phyloP scores from a whole-genome alignment of 2,329 filamentous ascomycete species.

The Cyphellophora europaea region DNA sequence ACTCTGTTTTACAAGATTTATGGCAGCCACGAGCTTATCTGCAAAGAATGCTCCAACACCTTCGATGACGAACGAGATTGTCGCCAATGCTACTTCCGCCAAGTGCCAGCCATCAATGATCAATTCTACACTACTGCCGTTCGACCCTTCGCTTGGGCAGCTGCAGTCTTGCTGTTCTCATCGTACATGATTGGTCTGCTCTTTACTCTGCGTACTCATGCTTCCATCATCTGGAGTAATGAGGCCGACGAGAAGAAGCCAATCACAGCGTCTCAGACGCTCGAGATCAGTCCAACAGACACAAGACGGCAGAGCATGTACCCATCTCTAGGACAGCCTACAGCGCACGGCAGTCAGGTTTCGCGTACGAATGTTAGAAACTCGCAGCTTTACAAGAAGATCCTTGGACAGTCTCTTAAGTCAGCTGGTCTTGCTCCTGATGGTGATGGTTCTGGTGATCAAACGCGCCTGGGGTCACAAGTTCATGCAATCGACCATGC shows the following conservation, averaged over 20 bases:
- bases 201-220: conserved; percentile 92
- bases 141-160: conserved; percentile 84
- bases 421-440: conserved; percentile 62
- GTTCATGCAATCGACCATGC: conserved; percentile 35
- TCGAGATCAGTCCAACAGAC: conserved; percentile 25
- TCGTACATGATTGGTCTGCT: conserved; percentile 90
- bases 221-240: conserved; percentile 91
- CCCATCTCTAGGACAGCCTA: conserved; percentile 16
- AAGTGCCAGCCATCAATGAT: conserved; percentile 73
- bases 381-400: conserved; percentile 83
- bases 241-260: conserved; percentile 70
- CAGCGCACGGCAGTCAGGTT: conserved; percentile 28
- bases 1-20: conserved; percentile 99
- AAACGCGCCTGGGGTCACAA: conserved; percentile 17
- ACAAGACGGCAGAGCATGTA: conserved; percentile 24
- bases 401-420: conserved; percentile 80
- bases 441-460: conserved; percentile 26
- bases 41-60: conserved; percentile 54
- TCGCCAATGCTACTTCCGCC: conserved; percentile 86
- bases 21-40: conserved; percentile 91
- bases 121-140: conserved; percentile 86
- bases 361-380: conserved; percentile 67
- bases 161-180: conserved; percentile 74
- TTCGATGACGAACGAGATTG: conserved; percentile 58
- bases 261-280: conserved; percentile 35